Evolutionary conservation across 2,329 filamentous ascomycete genomes (phyloP), one percentile per base, ranked within the genome.

Genomic region (Clarireedia hainanense): DNA sequence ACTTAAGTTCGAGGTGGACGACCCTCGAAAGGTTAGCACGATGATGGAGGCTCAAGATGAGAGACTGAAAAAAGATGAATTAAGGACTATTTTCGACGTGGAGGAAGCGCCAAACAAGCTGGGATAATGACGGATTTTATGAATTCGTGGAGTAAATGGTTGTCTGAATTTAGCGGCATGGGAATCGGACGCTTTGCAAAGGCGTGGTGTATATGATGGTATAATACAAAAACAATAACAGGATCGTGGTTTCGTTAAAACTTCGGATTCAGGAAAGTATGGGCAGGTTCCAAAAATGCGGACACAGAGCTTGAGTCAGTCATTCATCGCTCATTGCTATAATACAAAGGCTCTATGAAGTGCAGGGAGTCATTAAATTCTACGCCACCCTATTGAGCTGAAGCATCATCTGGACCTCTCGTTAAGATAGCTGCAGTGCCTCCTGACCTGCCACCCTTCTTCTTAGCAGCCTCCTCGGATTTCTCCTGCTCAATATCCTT

Each of bases 401-500:
- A 53, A 58, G 58, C 47, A 46, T 74, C 73, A 50, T 71, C 72
- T 24, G 69, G 76, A 73, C 76, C 84, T 76, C 73, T 76, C 47
- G 89, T 91, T 68, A 89, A 77, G 67, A 94, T 90, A 45, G 89
- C 81, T 17, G 88, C 84, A 50, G 80, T 83, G 57, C 84, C 85
- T n/a, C 84, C 80, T 59, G 83, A 81, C 65, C 85, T 80, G 57
- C 88, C 87, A 46, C 83, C 88, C 85, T 96, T 95, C 86, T 96
- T 96, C 81, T 91, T 96, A 42, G 89, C 90, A 24, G 92, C 92
- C 78, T 99, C 94, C 74, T 97, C 94, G 71, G 96, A 91, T 82
- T 99, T 99, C 81, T 99, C 95, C 68, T 91, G 88, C 79, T 99
- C 95, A 73, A 99, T 99, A 74, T 84, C 94, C 84, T 97, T 97